Evolutionary conservation across 257 asterid genomes (phyloP), one percentile per base, ranked within the genome.

Genomic region (Solanum tarijense): DNA sequence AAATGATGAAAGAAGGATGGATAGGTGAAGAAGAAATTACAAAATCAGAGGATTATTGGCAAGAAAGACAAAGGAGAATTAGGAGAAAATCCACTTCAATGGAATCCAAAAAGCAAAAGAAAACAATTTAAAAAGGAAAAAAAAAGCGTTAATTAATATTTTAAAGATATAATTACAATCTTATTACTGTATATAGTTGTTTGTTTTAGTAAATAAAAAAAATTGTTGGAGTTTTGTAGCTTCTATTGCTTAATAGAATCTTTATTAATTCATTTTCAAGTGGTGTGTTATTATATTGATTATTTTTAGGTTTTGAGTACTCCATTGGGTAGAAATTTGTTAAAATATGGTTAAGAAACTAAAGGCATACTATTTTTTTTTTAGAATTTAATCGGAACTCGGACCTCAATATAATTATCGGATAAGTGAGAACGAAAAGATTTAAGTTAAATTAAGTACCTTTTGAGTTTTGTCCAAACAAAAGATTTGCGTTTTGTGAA

Each of bases 41-140:
- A 73, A 72, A 72, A 86, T 18, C 73, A 3, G 86, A 52, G 18
- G 87, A 39, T 13, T 92, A 87, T 38, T 79, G 39, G 66, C 85
- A 88, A 89, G 31, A 84, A 89, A 88, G 79, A 11, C 88, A 58
- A 10, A 81, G 74, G 39, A 35, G 65, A 60, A 38, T 86, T 72
- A 89, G 87, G 43, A 88, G 90, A 9, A 87, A 89, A 90, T 41
- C 93, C 86, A 87, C 82, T 76, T 10, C 38, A 7, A 29, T 88
- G 27, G 89, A 93, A 34, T 86, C 69, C 1, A 88, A 87, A 66
- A 94, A 93, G 55, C 93, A 82, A 89, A 94, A 91, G 92, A 94
- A 89, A 89, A 73, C 41, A n/a, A 84, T 78, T 55, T 93, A 89
- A 90, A 48, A 13, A 20, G 41, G 36, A 4, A 46, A 41, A 25